Evolutionary conservation across 768 basidiomycete species (phyloP), one percentile per base, ranked within the genome.

Genomic region (Dioszegia hungarica): DNA sequence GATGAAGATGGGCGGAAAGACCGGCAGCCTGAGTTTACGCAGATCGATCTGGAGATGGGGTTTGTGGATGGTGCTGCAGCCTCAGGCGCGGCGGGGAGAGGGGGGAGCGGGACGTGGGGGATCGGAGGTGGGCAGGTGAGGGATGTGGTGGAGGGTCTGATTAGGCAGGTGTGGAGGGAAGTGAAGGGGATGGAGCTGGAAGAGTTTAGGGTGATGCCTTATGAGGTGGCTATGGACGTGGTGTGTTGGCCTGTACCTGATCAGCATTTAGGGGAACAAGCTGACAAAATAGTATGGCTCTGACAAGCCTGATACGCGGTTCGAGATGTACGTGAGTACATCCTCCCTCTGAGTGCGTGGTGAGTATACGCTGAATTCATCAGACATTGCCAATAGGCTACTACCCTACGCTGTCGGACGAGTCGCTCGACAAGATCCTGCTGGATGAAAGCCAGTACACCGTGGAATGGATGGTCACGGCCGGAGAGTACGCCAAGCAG

Each of bases 1-100:
- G 93, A 97, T 75, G 93, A 97, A 76, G 90, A 90, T 69, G 91
- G 92, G 3, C 82, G 93, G 55, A 92, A 88, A 76, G 93, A 97
- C 74, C 82, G 93, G 40, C 93, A 97, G 71, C 92, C 93, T 0
- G 93, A 97, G 75, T 97, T 97, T 77, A 97, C 93, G 20, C 93
- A 97, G 78, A 80, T 97, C 59, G 93, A 97, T 83, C 77, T 97
- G 60, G 93, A 97, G 78, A 93, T 95, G 88, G 90, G 88, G 1
- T 97, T 88, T 77, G 86, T 93, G 17, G 86, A 87, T 8, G 95
- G 93, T 85, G 86, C 73, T 12, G 60, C 70, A 0, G 86, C 46
- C 63, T 60, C 81, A 56, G 59, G 28, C 10, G 48, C n/a, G n/a
- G n/a, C n/a, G n/a, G n/a, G 24, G 15, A 36, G 20, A 2, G 47